Evolutionary conservation across 805 yeast genomes (phyloP).

Genomic region (Kregervanrija delftensis): DNA sequence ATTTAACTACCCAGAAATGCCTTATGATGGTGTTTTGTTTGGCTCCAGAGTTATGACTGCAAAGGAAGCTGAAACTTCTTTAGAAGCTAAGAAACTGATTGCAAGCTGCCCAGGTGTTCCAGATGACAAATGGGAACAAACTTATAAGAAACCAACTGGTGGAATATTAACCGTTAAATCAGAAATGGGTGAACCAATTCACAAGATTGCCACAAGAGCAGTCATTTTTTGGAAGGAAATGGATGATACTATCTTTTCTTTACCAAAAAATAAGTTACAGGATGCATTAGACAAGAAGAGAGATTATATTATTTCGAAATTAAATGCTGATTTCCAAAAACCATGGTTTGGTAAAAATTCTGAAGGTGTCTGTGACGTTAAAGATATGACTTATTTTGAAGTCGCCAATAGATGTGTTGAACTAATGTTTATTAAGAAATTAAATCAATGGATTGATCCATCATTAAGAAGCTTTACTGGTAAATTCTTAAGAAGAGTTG

Average conservation of each 20-base stretch:
- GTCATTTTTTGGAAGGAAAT: constrained; percentile 95
- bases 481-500: constrained; percentile 84
- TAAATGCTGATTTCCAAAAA: constrained; percentile 94
- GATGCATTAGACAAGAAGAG: constrained; percentile 78
- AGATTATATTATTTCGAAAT: constrained; percentile 74
- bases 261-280: constrained; percentile 82
- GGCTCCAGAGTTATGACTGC: constrained; percentile 98
- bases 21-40: constrained; percentile 92
- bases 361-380: constrained; percentile 79
- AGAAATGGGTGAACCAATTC: constrained; percentile 99
- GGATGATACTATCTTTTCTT: constrained; percentile 85
- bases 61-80: constrained; percentile 90
- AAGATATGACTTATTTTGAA: constrained; percentile 93
- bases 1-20: constrained; percentile 95
- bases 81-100: constrained; percentile 89
- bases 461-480: constrained; percentile 84
- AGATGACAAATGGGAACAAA: constrained; percentile 85
- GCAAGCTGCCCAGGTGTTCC: constrained; percentile 86
- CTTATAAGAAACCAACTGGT: constrained; percentile 93
- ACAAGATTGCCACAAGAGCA: constrained; percentile 97
- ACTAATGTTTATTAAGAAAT: constrained; percentile 74
- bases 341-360: constrained; percentile 90
- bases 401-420: constrained; percentile 83
- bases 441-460: constrained; percentile 81
- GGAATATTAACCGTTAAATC: constrained; percentile 94